phyloP scores from a whole-genome alignment of 1,284 basidiomycete species.

The Mycena citricolor region DNA sequence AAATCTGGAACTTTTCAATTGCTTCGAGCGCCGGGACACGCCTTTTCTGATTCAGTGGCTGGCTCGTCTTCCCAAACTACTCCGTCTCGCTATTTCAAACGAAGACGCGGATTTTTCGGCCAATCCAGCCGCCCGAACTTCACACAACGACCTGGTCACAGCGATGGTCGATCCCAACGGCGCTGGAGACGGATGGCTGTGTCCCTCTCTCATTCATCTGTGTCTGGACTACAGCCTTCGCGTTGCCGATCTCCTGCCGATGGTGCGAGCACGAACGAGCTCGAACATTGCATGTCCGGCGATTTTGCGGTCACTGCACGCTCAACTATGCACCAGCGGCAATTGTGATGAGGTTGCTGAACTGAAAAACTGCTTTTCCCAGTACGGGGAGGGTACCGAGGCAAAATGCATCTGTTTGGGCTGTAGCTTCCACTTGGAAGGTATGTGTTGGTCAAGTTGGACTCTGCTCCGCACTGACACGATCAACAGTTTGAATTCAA shows the following conservation, averaged over 20 bases:
- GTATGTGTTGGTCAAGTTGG: too few relatives aligned
- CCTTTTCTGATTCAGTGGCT: constrained; percentile 30
- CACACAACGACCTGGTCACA: constrained; percentile 3
- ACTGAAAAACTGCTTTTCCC: constrained; percentile 13
- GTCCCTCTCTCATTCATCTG: constrained; percentile 15
- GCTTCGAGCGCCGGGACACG: constrained; percentile 22
- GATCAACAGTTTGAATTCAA: too few relatives aligned
- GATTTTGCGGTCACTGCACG: constrained; percentile 15
- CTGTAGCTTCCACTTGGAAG: constrained; percentile 18
- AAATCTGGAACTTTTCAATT: constrained; percentile 27
- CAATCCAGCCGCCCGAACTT: not conserved
- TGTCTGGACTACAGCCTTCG: constrained; percentile 12
- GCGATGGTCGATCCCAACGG: constrained; percentile 14
- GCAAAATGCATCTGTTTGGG: constrained; percentile 14
- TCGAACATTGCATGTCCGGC: not conserved
- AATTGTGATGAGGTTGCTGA: constrained; percentile 11
- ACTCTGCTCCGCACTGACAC: too few relatives aligned
- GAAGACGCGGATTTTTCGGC: not conserved
- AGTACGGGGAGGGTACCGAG: constrained; percentile 3
- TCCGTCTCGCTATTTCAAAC: constrained; percentile 24
- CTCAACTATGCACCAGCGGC: constrained; percentile 10
- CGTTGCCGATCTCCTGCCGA: constrained; percentile 9
- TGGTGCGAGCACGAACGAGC: constrained; percentile 11
- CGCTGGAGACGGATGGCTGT: constrained; percentile 19
- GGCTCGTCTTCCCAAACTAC: constrained; percentile 27